Evolutionary conservation across 768 basidiomycete species (phyloP).

Genomic region (Piloderma croceum): DNA sequence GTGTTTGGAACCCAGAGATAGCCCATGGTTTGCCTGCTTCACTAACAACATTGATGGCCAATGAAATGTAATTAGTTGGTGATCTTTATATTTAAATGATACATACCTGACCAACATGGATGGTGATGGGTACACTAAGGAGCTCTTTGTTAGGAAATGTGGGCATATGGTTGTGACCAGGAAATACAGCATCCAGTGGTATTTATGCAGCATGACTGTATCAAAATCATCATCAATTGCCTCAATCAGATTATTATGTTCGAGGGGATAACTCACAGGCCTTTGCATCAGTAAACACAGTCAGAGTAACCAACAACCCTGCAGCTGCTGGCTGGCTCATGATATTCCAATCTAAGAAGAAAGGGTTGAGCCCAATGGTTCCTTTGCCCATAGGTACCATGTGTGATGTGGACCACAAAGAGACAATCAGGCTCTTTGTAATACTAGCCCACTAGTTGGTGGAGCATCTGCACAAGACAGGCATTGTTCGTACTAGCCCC

Average conservation of each 20-base stretch:
- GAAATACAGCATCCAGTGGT: constrained; percentile 99
- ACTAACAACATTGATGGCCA: constrained; percentile 96
- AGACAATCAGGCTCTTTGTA: constrained; percentile 94
- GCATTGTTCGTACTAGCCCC: constrained; percentile 99
- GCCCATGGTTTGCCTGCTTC: constrained; percentile 96
- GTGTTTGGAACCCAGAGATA: constrained; percentile 97
- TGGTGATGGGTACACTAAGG: constrained; percentile 79
- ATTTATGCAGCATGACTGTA: constrained; percentile 88
- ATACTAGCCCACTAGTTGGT: constrained; percentile 95
- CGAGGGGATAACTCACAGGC: constrained; percentile 59
- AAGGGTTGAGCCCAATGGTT: constrained; percentile 93
- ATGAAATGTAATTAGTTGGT: constrained; percentile 4
- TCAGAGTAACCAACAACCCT: constrained; percentile 80
- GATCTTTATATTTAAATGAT: constrained; percentile 1
- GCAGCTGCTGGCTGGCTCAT: constrained; percentile 88
- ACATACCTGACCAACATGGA: constrained; percentile 88
- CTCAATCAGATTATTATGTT: not conserved
- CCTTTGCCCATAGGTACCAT: constrained; percentile 99
- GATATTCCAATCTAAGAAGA: constrained; percentile 88
- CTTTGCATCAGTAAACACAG: constrained; percentile 92
- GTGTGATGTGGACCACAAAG: constrained; percentile 92
- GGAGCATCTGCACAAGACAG: constrained; percentile 92
- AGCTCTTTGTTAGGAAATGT: constrained; percentile 94
- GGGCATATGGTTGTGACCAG: constrained; percentile 96
- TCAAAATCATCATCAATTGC: too few relatives aligned